phyloP scores from a whole-genome alignment of 805 yeast species.

The Candida taoyuanica region DNA sequence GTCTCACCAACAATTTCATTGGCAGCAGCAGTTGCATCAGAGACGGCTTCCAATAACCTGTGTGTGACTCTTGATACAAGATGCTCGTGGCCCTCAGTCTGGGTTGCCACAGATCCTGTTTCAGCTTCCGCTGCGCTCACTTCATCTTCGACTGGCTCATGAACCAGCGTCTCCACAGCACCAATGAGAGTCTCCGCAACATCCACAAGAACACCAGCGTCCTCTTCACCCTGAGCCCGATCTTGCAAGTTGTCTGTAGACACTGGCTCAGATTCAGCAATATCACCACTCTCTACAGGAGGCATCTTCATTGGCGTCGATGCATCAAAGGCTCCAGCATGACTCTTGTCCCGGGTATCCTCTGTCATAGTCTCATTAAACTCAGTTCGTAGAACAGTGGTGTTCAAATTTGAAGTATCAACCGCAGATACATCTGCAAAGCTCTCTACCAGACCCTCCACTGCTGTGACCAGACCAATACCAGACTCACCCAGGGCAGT shows the following conservation, averaged over 20 bases:
- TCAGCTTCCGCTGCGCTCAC: neutral
- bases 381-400: too few species aligned
- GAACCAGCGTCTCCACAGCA: neutral
- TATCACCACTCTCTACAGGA: neutral
- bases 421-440: slow-evolving; percentile 2
- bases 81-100: neutral
- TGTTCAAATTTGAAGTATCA: neutral
- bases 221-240: neutral
- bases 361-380: too few species aligned
- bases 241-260: too few species aligned
- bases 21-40: slow-evolving; percentile 1
- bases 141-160: neutral
- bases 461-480: slow-evolving; percentile 9
- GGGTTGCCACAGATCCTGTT: neutral
- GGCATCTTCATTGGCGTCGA: slow-evolving; percentile 4
- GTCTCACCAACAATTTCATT: slow-evolving; percentile 1
- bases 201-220: neutral
- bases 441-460: slow-evolving; percentile 8
- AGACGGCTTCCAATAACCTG: neutral
- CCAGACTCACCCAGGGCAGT: slow-evolving; percentile 16
- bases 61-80: neutral
- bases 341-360: too few species aligned
- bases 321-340: slow-evolving; percentile 1
- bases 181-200: neutral
- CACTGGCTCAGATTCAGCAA: neutral